Conservation (phyloP, 257 asterid genomes). For the Solanum bulbocastanum region DNA sequence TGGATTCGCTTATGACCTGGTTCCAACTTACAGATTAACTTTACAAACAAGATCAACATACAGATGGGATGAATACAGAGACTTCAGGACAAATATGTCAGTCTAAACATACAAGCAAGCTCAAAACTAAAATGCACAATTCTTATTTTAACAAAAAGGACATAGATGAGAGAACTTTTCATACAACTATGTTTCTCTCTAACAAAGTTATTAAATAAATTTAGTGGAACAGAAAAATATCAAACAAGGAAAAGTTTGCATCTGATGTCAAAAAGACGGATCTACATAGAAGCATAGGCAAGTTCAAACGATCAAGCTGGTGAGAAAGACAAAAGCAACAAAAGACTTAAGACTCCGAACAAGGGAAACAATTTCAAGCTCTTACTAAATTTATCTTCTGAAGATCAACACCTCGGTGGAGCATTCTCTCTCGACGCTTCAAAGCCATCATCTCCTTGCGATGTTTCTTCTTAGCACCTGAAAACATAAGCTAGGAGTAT, state of each 20-base stretch:
- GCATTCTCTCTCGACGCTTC: slow-evolving; percentile 81
- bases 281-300: not conserved
- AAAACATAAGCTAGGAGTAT: slow-evolving; percentile 8
- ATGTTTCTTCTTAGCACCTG: slow-evolving; percentile 90
- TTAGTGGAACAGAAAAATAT: not conserved
- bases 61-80: not conserved
- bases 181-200: not conserved
- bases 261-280: not conserved
- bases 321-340: not conserved
- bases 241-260: not conserved
- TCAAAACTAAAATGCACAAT: not conserved
- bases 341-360: not conserved
- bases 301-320: not conserved
- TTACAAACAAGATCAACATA: not conserved
- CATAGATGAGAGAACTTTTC: not conserved
- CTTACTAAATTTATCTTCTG: slow-evolving; percentile 75
- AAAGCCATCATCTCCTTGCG: slow-evolving; percentile 70
- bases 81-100: not conserved
- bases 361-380: not conserved
- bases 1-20: not conserved
- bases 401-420: slow-evolving; percentile 80
- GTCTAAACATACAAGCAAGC: not conserved
- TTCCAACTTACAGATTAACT: not conserved
- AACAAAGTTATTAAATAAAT: not conserved
- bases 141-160: not conserved